These are phyloP conservation scores for Pseudocercospora crystallina DNA, from an alignment of 2,329 filamentous ascomycete species.

Conservation along the genomic window DNA sequence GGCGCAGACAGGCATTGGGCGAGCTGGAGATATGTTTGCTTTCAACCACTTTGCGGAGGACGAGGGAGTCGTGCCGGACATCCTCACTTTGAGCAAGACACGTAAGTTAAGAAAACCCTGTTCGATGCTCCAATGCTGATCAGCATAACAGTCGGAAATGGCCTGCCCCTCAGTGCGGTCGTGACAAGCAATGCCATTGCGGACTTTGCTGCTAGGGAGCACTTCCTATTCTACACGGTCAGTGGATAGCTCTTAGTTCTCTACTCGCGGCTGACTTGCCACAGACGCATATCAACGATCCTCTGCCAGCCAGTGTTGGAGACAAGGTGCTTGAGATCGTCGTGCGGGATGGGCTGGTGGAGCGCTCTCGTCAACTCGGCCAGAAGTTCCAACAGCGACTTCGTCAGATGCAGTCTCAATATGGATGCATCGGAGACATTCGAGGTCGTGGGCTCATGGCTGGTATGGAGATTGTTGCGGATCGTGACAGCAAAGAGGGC, in stretches of 20 bases:
- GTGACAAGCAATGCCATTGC: constrained; percentile 29
- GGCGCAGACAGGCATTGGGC: constrained; percentile 59
- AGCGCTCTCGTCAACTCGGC: constrained; percentile 21
- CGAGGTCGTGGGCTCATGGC: constrained; percentile 33
- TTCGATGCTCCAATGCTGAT: no score
- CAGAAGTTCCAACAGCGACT: constrained; percentile 27
- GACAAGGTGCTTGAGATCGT: constrained; percentile 35
- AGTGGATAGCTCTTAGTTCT: background rate
- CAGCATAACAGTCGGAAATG: constrained; percentile 25
- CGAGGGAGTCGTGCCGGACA: constrained; percentile 52
- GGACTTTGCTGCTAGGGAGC: constrained; percentile 20
- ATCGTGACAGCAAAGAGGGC: constrained; percentile 26
- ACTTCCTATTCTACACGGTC: constrained; percentile 32
- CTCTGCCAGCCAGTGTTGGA: constrained; percentile 32
- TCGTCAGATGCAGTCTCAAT: constrained; percentile 23
- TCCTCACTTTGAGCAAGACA: constrained; percentile 40
- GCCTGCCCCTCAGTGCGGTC: constrained; percentile 32
- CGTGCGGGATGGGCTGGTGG: constrained; percentile 28
- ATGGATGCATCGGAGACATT: constrained; percentile 35
- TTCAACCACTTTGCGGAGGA: constrained; percentile 46
- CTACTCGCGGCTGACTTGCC: background rate
- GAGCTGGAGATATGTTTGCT: constrained; percentile 59
- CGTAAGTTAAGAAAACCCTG: constrained; percentile 10
- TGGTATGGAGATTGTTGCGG: constrained; percentile 33
- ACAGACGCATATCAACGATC: constrained; percentile 34